Evolutionary conservation across 306 rosid genomes (phyloP).

Genomic region (Cotoneaster glaucophyllus): DNA sequence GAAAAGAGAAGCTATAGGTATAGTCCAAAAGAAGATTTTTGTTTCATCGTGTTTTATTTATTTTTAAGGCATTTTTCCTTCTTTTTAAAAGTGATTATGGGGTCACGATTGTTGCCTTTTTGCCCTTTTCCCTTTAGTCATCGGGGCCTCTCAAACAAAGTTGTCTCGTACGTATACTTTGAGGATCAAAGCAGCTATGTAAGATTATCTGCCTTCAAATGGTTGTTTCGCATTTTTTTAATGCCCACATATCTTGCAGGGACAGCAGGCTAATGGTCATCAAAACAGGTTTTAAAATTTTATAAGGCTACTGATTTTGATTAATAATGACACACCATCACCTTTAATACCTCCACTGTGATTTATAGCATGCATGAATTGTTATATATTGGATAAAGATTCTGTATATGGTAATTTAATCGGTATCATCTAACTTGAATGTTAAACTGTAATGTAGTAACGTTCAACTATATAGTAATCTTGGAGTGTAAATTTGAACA

Average conservation of each 20-base stretch:
- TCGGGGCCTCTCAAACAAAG: conserved; percentile 70
- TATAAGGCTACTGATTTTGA: background rate
- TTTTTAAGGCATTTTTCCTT: conserved; percentile 1
- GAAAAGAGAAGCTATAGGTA: conserved; percentile 26
- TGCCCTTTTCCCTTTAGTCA: conserved; percentile 36
- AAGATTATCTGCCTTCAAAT: conserved; percentile 32
- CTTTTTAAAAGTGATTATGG: conserved; percentile 59
- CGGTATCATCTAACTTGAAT: too few species aligned
- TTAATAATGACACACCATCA: conserved; percentile 15
- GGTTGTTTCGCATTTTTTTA: conserved; percentile 29
- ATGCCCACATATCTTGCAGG: conserved; percentile 34
- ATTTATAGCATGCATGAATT: conserved; percentile 10
- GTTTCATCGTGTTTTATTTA: conserved; percentile 33
- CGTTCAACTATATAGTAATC: background rate
- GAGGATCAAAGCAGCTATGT: conserved; percentile 51
- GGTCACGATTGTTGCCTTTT: conserved; percentile 55
- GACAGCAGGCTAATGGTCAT: conserved; percentile 25
- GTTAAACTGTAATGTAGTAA: background rate
- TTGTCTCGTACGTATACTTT: conserved; percentile 67
- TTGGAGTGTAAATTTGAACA: too few species aligned
- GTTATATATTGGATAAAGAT: background rate
- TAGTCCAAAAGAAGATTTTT: conserved; percentile 58
- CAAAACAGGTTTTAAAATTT: conserved; percentile 20
- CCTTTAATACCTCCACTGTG: conserved; percentile 18
- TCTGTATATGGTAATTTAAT: too few species aligned